Base-by-base conservation (phyloP, 2,329 filamentous ascomycete species). In the Phaeosphaeria sp. region DNA sequence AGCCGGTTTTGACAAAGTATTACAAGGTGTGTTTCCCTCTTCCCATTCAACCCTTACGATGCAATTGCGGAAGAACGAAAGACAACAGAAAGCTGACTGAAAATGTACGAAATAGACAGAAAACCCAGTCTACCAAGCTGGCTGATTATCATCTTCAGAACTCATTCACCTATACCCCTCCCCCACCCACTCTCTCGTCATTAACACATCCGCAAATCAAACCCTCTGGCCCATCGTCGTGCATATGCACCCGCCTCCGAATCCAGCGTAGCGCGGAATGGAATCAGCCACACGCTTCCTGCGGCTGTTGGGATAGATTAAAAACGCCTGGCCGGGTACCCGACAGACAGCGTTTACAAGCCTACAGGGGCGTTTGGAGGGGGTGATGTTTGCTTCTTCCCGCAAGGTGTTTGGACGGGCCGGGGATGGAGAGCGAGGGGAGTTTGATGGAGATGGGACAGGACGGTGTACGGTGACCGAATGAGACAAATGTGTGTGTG, bases 1-100 rank as follows among this genome's bases (percentile, higher is more conserved):
- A 51, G 33, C 49, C 57, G 1, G 54, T 53, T n/a, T 63, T 55
- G 52, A 45, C 44, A 22, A 65, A 57, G 51, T 61, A 58, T 30
- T 40, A 39, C 20, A 33, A 33, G 30, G 30, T 36, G 15, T 3
- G 6, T 13, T 36, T n/a, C n/a, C n/a, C n/a, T n/a, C n/a, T n/a
- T n/a, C n/a, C n/a, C n/a, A n/a, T n/a, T n/a, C n/a, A n/a, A n/a
- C n/a, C n/a, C n/a, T n/a, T n/a, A 25, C 18, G 36, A 30, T 63
- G 52, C 51, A 66, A 61, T 54, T 54, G 57, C 48, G 47, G 49
- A 30, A 43, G 40, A 43, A 17, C 5, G 11, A n/a, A 20, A 9
- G n/a, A 27, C 44, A 40, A 33, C 39, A 36, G 48, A 21, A 40
- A 43, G 20, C 52, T 42, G 45, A 50, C 53, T 17, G 50, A 30